Conservation (phyloP, 371 early-diverging fungal species). For the Circinella minor region DNA sequence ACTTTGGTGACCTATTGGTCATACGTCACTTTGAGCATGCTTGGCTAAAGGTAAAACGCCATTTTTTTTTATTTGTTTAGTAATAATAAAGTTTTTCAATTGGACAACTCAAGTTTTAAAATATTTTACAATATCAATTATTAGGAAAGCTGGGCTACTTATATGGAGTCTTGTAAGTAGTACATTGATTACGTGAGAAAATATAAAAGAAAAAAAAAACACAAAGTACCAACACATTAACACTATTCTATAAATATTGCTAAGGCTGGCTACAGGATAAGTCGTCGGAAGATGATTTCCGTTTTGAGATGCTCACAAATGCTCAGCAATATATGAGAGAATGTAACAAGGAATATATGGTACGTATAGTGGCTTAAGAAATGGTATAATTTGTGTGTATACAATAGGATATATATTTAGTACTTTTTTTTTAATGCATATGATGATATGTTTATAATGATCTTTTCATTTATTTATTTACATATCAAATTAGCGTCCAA, state of each 20-base stretch:
- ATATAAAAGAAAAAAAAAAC: not conserved
- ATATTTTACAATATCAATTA: too few species aligned
- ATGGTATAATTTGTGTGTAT: not conserved
- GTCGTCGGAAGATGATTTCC: conserved; percentile 41
- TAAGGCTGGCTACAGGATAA: conserved; percentile 57
- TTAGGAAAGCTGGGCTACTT: conserved; percentile 65
- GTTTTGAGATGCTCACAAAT: conserved; percentile 40
- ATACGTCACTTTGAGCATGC: conserved; percentile 69
- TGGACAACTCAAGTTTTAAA: too few species aligned
- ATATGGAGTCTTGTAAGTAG: conserved; percentile 46
- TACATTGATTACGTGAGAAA: not conserved
- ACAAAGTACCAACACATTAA: not conserved
- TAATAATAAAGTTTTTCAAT: not conserved
- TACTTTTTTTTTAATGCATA: not conserved
- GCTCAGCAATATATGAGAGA: conserved; percentile 41
- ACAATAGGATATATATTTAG: not conserved
- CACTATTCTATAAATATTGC: not conserved
- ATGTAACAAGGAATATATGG: conserved; percentile 45
- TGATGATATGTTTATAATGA: not conserved
- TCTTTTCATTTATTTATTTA: not conserved
- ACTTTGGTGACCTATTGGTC: conserved; percentile 63
- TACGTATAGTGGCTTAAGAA: conserved; percentile 3
- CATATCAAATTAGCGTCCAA: conserved; percentile 39
- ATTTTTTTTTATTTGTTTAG: not conserved
- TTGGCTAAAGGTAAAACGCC: conserved; percentile 53